Conservation (phyloP, 441 rosid genomes). For the Erodium moschatum region DNA sequence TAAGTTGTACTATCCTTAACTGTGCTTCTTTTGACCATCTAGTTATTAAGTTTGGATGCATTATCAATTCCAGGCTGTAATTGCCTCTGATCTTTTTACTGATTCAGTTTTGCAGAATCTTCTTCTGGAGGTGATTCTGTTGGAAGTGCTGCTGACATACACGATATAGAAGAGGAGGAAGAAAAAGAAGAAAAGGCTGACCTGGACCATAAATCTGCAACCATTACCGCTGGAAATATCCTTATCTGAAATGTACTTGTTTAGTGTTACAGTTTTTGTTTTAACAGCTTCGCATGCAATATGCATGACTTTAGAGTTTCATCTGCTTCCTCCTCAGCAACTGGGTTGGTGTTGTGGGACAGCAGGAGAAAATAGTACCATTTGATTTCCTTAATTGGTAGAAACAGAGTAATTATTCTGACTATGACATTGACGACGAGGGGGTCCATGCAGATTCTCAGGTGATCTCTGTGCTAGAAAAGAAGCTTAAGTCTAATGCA, state of each 20-base stretch:
- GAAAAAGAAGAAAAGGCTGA: conserved; percentile 23
- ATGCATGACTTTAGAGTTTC: conserved; percentile 6
- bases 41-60: neutral
- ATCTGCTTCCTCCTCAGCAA: conserved; percentile 5
- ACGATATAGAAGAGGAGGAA: conserved; percentile 30
- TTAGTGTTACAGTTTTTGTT: conserved; percentile 11
- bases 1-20: neutral
- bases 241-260: conserved; percentile 11
- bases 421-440: conserved; percentile 22
- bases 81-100: conserved; percentile 2
- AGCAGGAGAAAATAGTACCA: neutral
- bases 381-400: conserved; percentile 20
- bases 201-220: conserved; percentile 21
- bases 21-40: neutral
- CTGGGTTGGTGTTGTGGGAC: neutral
- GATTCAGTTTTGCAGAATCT: conserved; percentile 52
- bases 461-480: conserved; percentile 22
- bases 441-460: conserved; percentile 23
- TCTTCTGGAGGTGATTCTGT: conserved; percentile 49
- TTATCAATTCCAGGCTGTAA: neutral
- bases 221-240: conserved; percentile 21
- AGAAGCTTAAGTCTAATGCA: conserved; percentile 32
- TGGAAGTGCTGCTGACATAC: conserved; percentile 33
- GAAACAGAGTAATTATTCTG: conserved; percentile 28
- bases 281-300: neutral